These are phyloP conservation scores for Synchytrium microbalum DNA, from an alignment of 371 early-diverging fungal species.

Conservation along the genomic window DNA sequence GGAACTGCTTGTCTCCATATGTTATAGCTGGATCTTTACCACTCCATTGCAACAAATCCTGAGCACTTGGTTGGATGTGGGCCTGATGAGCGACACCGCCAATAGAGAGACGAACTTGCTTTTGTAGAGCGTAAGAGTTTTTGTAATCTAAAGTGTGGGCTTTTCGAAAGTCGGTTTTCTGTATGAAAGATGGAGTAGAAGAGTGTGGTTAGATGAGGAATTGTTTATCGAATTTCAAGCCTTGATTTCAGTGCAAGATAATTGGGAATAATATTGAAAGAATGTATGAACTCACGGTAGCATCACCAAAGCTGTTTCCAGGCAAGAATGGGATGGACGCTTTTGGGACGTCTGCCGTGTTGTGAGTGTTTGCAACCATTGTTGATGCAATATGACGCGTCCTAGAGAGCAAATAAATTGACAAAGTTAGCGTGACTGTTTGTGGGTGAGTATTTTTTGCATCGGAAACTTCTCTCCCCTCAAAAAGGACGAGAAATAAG, in stretches of 20 bases:
- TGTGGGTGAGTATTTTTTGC: too few species aligned
- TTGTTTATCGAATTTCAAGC: neutral
- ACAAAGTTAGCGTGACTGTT: too few species aligned
- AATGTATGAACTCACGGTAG: constrained; percentile 23
- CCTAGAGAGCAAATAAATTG: too few species aligned
- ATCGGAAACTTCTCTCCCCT: too few species aligned
- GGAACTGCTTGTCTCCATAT: constrained; percentile 31
- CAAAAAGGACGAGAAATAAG: too few species aligned
- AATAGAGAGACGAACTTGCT: constrained; percentile 25
- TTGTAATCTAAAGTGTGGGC: constrained; percentile 40
- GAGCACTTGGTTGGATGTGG: constrained; percentile 8
- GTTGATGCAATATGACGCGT: too few species aligned
- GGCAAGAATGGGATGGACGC: constrained; percentile 47
- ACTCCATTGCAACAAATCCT: constrained; percentile 22
- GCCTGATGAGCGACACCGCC: constrained; percentile 14
- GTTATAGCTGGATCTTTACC: constrained; percentile 31
- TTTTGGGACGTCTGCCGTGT: too few species aligned
- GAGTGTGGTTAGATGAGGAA: neutral
- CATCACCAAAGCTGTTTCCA: constrained; percentile 41
- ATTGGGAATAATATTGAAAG: neutral
- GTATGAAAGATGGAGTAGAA: neutral
- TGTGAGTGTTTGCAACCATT: too few species aligned
- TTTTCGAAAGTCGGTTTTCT: constrained; percentile 43
- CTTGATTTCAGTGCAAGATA: neutral
- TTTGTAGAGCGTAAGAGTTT: constrained; percentile 41